phyloP scores from a whole-genome alignment of 176 grass and related monocot species.

The Phragmites australis region DNA sequence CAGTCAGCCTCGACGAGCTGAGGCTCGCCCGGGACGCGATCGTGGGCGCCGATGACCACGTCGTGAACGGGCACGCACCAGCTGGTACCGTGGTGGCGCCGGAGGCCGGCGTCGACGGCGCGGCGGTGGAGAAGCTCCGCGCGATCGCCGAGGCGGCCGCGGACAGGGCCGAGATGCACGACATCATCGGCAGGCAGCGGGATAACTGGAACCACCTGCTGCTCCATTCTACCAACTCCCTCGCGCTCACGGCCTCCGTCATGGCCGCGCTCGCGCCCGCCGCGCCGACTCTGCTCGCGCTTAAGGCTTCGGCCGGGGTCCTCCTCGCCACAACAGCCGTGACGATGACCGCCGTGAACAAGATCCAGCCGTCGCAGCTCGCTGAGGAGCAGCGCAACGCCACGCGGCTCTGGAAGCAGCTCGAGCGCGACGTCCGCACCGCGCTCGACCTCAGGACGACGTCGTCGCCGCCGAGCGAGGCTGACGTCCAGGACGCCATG shows the following conservation, averaged over 20 bases:
- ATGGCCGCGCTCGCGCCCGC: slow-evolving; percentile 49
- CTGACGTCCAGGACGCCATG: slow-evolving; percentile 21
- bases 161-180: slow-evolving; percentile 65
- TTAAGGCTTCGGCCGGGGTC: slow-evolving; percentile 24
- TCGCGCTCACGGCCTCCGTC: slow-evolving; percentile 46
- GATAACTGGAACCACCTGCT: slow-evolving; percentile 81
- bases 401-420: slow-evolving; percentile 48
- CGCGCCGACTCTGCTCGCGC: not conserved
- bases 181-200: slow-evolving; percentile 58
- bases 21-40: not conserved
- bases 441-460: not conserved
- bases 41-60: not conserved
- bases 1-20: slow-evolving; percentile 8
- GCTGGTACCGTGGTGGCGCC: no score
- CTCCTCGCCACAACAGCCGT: slow-evolving; percentile 41
- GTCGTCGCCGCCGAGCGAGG: not conserved
- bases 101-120: not conserved
- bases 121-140: slow-evolving; percentile 34
- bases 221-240: slow-evolving; percentile 59
- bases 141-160: slow-evolving; percentile 52
- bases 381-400: slow-evolving; percentile 73
- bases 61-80: not conserved
- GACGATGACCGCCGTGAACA: slow-evolving; percentile 48
- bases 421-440: slow-evolving; percentile 40
- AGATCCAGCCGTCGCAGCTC: slow-evolving; percentile 71